Evolutionary conservation across 345 rosid species (phyloP), one percentile per base, ranked within the genome.

Genomic region (Moricandia moricandioides): DNA sequence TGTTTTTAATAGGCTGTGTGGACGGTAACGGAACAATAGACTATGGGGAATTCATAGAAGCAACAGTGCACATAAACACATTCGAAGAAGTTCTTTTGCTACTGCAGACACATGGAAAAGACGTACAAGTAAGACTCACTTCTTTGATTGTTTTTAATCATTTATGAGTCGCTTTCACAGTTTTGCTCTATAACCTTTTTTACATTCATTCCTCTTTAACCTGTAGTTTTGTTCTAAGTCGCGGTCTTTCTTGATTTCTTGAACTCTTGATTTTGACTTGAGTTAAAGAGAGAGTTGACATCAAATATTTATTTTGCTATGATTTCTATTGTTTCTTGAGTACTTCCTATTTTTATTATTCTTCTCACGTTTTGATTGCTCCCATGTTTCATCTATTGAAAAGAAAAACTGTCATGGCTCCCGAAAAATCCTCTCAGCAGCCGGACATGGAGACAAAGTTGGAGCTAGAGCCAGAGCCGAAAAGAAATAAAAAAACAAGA

Each of bases 1-100:
- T 21, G 24, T 21, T 21, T 21, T 21, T 21, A 21, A 21, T 21
- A 21, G 24, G 24, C 24, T 21, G 24, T 21, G 24, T 21, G 24
- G 24, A 21, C 24, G 24, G 24, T 21, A 21, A 21, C 24, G 24
- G 24, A 21, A 21, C 24, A 21, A 21, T 21, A 21, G 24, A 21
- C 24, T 21, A 21, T 21, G 24, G 24, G 24, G 24, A 21, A 21
- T 21, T 21, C 24, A 21, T 21, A 21, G 24, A 21, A 21, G 89
- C 43, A 88, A 21, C 92, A 24, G 88, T 90, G 96, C 96, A 90
- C 57, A 18, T 90, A 83, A 90, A 88, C 73, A 65, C 91, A 78
- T 81, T 85, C 81, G 92, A 89, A 30, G 83, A 83, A 78, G 91
- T 33, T 33, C 37, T 6, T 6, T 33, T 33, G 37, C 37, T 33